Conservation (phyloP, 1,139 yeast genomes). For the Kazachstania sp. region DNA sequence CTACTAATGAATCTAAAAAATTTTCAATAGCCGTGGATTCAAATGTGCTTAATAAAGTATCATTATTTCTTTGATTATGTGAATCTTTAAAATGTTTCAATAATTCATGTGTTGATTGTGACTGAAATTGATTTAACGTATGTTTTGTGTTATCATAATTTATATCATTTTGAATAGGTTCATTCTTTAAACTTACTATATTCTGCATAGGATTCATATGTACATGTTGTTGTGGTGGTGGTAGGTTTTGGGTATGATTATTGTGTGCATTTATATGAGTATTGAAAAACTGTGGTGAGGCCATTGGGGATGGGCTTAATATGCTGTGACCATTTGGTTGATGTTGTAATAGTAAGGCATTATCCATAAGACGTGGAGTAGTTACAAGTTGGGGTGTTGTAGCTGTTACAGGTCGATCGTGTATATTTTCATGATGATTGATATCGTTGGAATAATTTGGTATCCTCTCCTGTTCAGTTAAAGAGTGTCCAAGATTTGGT, state of each 20-base stretch:
- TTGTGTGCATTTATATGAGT: neutral
- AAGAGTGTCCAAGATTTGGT: neutral
- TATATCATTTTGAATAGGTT: neutral
- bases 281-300: conserved; percentile 1
- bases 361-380: neutral
- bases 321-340: neutral
- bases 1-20: conserved; percentile 26
- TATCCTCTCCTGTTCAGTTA: neutral
- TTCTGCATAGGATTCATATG: neutral
- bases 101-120: neutral
- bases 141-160: neutral
- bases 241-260: neutral
- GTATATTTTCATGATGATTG: neutral
- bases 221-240: neutral
- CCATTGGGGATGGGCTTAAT: neutral
- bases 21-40: conserved; percentile 30
- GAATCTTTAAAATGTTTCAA: neutral
- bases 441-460: neutral
- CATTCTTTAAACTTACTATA: neutral
- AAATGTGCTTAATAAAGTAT: conserved; percentile 23
- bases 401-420: neutral
- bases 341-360: neutral
- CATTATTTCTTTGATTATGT: neutral
- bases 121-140: neutral
- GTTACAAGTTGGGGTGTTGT: neutral